Conservation (phyloP, 2,329 filamentous ascomycete species). For the Amylocarpus encephaloides region DNA sequence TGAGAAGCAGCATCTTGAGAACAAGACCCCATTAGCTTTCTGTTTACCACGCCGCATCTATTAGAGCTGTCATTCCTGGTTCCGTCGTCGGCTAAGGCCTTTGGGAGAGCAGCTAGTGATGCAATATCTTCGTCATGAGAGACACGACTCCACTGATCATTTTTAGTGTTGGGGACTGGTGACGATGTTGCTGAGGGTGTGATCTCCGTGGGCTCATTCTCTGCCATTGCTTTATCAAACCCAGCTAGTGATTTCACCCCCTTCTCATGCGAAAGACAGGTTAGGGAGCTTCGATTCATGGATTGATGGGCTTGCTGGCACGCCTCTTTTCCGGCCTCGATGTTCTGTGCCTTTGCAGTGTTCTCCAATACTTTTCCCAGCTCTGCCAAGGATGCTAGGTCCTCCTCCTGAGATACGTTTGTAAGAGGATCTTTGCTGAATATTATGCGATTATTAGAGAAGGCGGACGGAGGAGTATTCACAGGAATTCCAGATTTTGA, state of each 20-base stretch:
- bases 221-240: not conserved
- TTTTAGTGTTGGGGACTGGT: not conserved
- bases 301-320: not conserved
- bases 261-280: not conserved
- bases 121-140: conserved; percentile 21
- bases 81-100: conserved; percentile 10
- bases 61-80: not conserved
- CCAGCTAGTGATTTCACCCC: not conserved
- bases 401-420: conserved; percentile 23
- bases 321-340: not conserved
- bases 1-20: too few species aligned
- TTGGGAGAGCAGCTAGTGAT: conserved; percentile 16
- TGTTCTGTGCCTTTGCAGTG: not conserved
- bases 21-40: too few species aligned
- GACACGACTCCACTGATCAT: conserved; percentile 9
- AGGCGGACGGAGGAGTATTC: not conserved
- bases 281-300: not conserved
- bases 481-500: not conserved
- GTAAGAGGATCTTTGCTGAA: conserved; percentile 18
- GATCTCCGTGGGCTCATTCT: not conserved
- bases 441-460: not conserved
- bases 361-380: conserved; percentile 19
- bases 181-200: not conserved
- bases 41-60: not conserved
- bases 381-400: conserved; percentile 22